Conservation (phyloP, 139 green algal species). For the Tetraselmis striata region DNA sequence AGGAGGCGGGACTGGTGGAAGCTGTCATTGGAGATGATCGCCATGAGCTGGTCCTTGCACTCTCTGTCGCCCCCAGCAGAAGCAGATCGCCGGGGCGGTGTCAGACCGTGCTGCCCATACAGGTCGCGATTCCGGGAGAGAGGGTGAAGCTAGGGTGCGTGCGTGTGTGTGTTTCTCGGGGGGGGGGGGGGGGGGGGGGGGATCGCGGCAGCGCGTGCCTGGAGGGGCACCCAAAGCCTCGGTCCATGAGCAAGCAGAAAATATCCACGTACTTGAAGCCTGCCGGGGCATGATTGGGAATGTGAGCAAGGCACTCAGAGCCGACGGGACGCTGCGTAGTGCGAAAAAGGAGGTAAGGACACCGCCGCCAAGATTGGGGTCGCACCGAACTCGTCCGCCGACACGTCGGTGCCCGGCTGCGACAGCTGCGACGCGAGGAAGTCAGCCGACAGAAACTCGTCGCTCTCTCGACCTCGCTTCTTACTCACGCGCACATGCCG, state of each 20-base stretch:
- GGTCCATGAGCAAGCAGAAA: not conserved
- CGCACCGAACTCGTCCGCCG: not conserved
- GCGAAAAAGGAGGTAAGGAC: too few species aligned
- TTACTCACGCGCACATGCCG: not conserved
- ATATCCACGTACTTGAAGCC: not conserved
- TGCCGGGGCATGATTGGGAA: too few species aligned
- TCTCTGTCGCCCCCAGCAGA: too few species aligned
- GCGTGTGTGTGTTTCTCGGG: too few species aligned
- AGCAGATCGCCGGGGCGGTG: too few species aligned
- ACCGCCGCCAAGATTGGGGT: too few species aligned
- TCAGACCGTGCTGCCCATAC: too few species aligned
- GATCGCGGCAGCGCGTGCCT: too few species aligned
- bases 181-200: too few species aligned
- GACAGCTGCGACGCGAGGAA: not conserved
- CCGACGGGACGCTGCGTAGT: too few species aligned
- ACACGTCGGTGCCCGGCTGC: not conserved
- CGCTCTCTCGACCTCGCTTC: not conserved
- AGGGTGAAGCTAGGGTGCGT: not conserved
- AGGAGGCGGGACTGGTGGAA: not conserved
- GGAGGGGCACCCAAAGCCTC: not conserved
- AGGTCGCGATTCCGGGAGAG: not conserved
- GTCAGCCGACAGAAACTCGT: not conserved
- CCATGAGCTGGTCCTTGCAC: not conserved
- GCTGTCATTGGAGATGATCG: not conserved
- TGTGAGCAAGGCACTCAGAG: not conserved